These are phyloP conservation scores for Chlorella sp. DNA, from an alignment of 139 green algal genomes.

Conservation along the genomic window DNA sequence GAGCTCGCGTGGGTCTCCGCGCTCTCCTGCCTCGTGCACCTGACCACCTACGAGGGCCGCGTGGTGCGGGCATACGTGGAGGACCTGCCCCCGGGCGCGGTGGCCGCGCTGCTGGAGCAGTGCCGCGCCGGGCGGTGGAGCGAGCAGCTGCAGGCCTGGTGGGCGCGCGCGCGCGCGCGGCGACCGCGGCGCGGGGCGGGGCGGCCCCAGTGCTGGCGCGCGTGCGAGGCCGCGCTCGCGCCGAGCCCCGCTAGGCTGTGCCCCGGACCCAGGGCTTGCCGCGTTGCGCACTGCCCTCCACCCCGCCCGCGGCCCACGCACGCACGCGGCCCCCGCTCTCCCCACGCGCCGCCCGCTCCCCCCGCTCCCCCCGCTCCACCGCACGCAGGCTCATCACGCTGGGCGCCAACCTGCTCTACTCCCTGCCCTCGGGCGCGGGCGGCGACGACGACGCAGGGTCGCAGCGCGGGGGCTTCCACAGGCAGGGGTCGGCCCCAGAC, in stretches of 20 bases:
- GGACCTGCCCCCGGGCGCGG: slow-evolving; percentile 46
- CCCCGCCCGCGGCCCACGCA: too few relatives aligned
- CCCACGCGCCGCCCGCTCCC: too few relatives aligned
- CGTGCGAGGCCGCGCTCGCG: too few relatives aligned
- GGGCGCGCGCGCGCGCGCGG: slow-evolving; percentile 10
- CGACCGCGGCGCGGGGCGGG: too few relatives aligned
- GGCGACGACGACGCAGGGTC: background rate
- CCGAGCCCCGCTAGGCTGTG: too few relatives aligned
- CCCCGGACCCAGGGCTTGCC: too few relatives aligned
- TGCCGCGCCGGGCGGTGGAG: slow-evolving; percentile 44
- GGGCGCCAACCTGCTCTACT: slow-evolving; percentile 48
- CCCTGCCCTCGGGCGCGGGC: background rate
- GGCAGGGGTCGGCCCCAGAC: too few relatives aligned
- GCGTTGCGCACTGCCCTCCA: too few relatives aligned
- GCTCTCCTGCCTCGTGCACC: slow-evolving; percentile 62
- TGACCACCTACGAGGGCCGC: slow-evolving; percentile 52
- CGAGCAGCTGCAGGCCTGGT: slow-evolving; percentile 38
- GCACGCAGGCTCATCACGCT: slow-evolving; percentile 39
- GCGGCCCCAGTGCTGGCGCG: slow-evolving; percentile 37
- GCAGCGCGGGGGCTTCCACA: too few relatives aligned
- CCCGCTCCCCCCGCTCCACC: background rate
- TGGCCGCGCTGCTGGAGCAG: slow-evolving; percentile 58
- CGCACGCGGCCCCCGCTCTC: too few relatives aligned
- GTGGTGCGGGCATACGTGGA: slow-evolving; percentile 47
- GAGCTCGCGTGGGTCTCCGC: slow-evolving; percentile 66